Evolutionary conservation across 352 stramenopile species (phyloP).

Genomic region (Globisporangium abappressorium): DNA sequence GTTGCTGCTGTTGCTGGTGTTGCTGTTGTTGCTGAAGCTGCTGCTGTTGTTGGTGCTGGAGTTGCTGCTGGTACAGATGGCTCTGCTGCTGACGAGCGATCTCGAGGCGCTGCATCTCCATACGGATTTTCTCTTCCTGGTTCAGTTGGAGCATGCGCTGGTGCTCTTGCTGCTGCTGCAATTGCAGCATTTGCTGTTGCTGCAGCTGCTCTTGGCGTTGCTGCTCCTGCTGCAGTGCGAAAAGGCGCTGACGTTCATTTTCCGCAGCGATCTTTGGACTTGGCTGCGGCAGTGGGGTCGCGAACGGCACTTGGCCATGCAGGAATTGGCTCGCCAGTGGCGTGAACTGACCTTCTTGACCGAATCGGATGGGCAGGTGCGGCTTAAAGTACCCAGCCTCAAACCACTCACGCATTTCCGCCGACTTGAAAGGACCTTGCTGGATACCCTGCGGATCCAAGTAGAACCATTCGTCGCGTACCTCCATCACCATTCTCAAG

Average conservation of each 20-base stretch:
- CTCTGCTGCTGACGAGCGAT: conserved; percentile 66
- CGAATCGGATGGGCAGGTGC: conserved; percentile 83
- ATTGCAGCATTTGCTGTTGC: conserved; percentile 56
- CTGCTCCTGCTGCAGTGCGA: conserved; percentile 64
- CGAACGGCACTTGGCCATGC: conserved; percentile 70
- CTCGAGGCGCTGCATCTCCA: conserved; percentile 82
- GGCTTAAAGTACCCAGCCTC: conserved; percentile 89
- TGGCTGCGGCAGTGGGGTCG: conserved; percentile 25
- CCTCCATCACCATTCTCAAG: conserved; percentile 42
- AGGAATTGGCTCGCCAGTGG: conserved; percentile 74
- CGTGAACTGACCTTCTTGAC: conserved; percentile 68
- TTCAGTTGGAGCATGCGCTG: conserved; percentile 67
- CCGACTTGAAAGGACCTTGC: conserved; percentile 83
- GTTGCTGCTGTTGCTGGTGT: conserved; percentile 54
- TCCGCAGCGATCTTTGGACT: conserved; percentile 11
- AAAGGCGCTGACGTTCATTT: conserved; percentile 52
- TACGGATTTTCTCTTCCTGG: conserved; percentile 75
- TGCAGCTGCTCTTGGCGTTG: conserved; percentile 57
- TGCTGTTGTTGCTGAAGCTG: conserved; percentile 48
- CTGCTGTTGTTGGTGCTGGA: conserved; percentile 42
- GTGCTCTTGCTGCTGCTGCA: conserved; percentile 67
- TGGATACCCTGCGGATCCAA: conserved; percentile 79
- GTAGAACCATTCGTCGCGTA: conserved; percentile 84
- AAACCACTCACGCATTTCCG: conserved; percentile 88
- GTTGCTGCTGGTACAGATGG: conserved; percentile 54